Evolutionary conservation across 306 rosid species (phyloP).

Genomic region (Pterocarpus macrocarpus): DNA sequence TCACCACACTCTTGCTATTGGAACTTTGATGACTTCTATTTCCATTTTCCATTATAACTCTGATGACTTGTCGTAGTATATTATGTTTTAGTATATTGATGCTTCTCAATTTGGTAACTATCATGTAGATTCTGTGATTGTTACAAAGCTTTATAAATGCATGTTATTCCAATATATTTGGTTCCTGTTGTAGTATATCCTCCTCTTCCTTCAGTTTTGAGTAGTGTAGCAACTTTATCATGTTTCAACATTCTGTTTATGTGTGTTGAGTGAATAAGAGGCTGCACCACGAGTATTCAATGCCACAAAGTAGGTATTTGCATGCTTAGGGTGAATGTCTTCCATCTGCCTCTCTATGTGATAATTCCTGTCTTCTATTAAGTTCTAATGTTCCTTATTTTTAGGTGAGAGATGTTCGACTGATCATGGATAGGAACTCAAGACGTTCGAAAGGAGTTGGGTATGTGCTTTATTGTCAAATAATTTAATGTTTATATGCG

Average conservation of each 20-base stretch:
- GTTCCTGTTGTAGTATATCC: constrained; percentile 63
- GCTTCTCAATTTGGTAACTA: constrained; percentile 30
- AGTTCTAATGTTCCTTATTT: constrained; percentile 41
- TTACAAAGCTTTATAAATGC: constrained; percentile 44
- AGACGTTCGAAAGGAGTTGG: constrained; percentile 99
- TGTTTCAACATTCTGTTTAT: constrained; percentile 62
- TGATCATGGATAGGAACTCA: constrained; percentile 99
- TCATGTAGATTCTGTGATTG: constrained; percentile 40
- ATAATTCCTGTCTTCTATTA: background rate
- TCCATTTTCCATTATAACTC: background rate
- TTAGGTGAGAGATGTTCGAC: constrained; percentile 98
- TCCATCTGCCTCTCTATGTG: constrained; percentile 18
- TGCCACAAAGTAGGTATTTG: constrained; percentile 47
- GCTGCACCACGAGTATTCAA: constrained; percentile 43
- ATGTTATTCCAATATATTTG: constrained; percentile 55
- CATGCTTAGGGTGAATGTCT: constrained; percentile 37
- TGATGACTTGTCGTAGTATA: background rate
- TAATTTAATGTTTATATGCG: constrained; percentile 44
- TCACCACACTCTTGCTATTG: background rate
- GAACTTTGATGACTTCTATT: background rate
- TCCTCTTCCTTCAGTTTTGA: constrained; percentile 67
- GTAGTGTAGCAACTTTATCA: constrained; percentile 54
- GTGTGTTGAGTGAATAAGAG: constrained; percentile 59
- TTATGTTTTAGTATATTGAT: constrained; percentile 8
- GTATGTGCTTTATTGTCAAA: constrained; percentile 64